A percentile compares a stretch with the other conserved stretches of the same genome.
Evolutionary conservation across 2,329 filamentous ascomycete genomes (phyloP).

Genomic region (Alternaria tenuissima): DNA sequence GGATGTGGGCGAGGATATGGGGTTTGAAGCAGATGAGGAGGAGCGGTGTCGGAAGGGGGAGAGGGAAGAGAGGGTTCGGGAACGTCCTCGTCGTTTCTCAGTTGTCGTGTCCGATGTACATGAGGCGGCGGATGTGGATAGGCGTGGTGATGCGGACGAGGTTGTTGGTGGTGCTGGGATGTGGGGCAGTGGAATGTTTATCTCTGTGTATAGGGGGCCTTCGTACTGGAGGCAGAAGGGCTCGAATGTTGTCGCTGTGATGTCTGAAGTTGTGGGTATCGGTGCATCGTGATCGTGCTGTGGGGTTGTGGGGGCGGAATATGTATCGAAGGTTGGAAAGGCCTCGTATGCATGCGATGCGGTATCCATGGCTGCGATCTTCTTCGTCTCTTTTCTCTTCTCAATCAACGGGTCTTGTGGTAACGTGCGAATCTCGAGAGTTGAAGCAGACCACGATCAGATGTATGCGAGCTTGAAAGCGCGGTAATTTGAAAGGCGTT

Average conservation of each 20-base stretch:
- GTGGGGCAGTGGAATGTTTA: conserved; percentile 43
- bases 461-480: neutral
- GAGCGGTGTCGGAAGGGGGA: conserved; percentile 32
- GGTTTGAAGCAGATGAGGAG: conserved; percentile 21
- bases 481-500: neutral
- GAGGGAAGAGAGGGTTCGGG: conserved; percentile 35
- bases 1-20: conserved; percentile 16
- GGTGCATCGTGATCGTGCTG: conserved; percentile 6
- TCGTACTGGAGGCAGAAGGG: conserved; percentile 17
- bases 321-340: conserved; percentile 1
- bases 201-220: conserved; percentile 45
- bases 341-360: conserved; percentile 1
- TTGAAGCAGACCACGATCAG: neutral
- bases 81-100: conserved; percentile 19
- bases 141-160: neutral
- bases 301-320: conserved; percentile 5
- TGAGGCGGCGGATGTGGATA: neutral
- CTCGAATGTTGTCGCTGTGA: neutral
- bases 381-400: neutral
- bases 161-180: conserved; percentile 19
- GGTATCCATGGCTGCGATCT: neutral
- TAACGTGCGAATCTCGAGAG: neutral
- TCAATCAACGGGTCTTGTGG: neutral
- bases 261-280: neutral
- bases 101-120: neutral